These are phyloP conservation scores for Exophiala spinifera DNA, from an alignment of 2,329 filamentous ascomycete species.

Conservation along the genomic window DNA sequence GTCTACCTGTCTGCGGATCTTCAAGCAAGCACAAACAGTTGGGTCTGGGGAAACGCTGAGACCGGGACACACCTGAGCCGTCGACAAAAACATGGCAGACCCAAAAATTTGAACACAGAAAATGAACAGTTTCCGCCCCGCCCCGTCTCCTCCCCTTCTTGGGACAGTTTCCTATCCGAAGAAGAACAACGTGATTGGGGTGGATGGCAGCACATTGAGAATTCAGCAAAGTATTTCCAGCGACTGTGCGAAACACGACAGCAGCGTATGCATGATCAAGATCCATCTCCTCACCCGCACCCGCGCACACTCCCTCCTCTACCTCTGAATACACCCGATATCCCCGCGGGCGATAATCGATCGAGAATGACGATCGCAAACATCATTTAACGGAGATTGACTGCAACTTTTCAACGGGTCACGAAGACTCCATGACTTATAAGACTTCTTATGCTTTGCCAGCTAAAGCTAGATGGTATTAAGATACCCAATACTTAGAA, in stretches of 20 bases:
- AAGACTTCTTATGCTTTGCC: neutral
- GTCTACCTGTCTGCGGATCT: constrained; percentile 83
- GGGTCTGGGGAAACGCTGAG: constrained; percentile 74
- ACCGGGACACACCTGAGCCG: constrained; percentile 31
- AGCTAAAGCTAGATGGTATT: neutral
- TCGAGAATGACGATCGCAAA: constrained; percentile 46
- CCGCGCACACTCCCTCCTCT: constrained; percentile 25
- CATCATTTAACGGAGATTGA: constrained; percentile 34
- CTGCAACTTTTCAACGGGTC: neutral
- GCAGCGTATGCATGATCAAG: constrained; percentile 12
- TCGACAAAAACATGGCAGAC: constrained; percentile 27
- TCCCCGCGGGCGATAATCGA: constrained; percentile 37
- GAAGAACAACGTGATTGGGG: constrained; percentile 68
- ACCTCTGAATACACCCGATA: constrained; percentile 21
- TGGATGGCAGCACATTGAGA: constrained; percentile 74
- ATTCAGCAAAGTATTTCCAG: constrained; percentile 56
- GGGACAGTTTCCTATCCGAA: constrained; percentile 44
- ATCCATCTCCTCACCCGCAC: constrained; percentile 17
- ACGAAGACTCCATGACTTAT: neutral
- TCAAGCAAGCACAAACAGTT: constrained; percentile 69
- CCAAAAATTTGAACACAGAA: constrained; percentile 15
- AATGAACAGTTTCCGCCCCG: constrained; percentile 21
- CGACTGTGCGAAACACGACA: constrained; percentile 33
- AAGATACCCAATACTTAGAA: neutral
- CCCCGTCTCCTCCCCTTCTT: constrained; percentile 17